A percentile compares a stretch with the other conserved stretches of the same genome.
Evolutionary conservation across 306 rosid genomes (phyloP).

Genomic region (Begonia peltatifolia): DNA sequence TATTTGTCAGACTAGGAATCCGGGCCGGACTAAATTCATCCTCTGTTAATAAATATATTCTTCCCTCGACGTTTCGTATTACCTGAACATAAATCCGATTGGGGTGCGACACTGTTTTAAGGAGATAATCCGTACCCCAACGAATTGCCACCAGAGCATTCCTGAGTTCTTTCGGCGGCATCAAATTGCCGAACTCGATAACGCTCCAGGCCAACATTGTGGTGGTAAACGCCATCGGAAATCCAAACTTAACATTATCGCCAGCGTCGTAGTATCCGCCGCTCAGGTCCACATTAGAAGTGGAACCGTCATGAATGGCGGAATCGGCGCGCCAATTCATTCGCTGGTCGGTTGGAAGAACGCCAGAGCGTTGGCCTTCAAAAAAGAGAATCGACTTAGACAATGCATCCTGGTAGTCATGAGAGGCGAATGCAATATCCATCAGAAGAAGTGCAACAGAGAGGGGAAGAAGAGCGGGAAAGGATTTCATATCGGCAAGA

Average conservation of each 20-base stretch:
- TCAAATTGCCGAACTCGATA: slow-evolving; percentile 67
- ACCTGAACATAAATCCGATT: slow-evolving; percentile 91
- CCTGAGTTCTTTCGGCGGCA: slow-evolving; percentile 52
- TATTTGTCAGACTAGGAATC: background rate
- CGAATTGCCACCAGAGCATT: slow-evolving; percentile 59
- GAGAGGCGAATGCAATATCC: slow-evolving; percentile 8
- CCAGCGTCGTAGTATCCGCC: slow-evolving; percentile 99
- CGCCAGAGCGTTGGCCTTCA: slow-evolving; percentile 84
- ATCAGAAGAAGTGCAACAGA: background rate
- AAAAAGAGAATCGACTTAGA: slow-evolving; percentile 65
- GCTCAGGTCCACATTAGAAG: slow-evolving; percentile 47
- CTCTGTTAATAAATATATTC: background rate
- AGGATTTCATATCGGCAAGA: background rate
- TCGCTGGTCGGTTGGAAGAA: slow-evolving; percentile 54
- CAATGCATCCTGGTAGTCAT: slow-evolving; percentile 61
- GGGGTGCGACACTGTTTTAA: slow-evolving; percentile 63
- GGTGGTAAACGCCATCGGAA: slow-evolving; percentile 91
- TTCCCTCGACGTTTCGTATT: background rate
- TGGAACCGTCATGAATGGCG: slow-evolving; percentile 67
- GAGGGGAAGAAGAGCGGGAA: background rate
- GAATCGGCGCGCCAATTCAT: slow-evolving; percentile 52
- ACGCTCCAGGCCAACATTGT: slow-evolving; percentile 94
- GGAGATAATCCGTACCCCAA: slow-evolving; percentile 78
- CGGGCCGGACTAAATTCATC: background rate
- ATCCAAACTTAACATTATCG: slow-evolving; percentile 70